phyloP scores from a whole-genome alignment of 1,284 basidiomycete species.

The Boletus hoseneyae region DNA sequence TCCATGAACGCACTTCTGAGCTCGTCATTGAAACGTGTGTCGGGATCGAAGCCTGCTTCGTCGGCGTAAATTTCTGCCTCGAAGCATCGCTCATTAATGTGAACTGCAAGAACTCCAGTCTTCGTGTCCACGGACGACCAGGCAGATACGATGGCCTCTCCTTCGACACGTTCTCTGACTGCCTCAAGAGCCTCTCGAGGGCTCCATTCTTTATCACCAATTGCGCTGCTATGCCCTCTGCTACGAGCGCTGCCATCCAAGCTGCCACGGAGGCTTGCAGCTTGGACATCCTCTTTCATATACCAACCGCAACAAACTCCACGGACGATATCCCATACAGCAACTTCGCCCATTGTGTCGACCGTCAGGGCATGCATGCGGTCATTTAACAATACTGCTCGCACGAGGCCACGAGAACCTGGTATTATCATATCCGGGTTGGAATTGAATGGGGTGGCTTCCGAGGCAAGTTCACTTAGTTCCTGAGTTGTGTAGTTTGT shows the following conservation, averaged over 20 bases:
- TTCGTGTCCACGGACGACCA: slow-evolving; percentile 93
- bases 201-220: slow-evolving; percentile 47
- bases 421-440: slow-evolving; percentile 70
- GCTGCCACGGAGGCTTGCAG: slow-evolving; percentile 42
- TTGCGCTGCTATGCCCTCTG: slow-evolving; percentile 30
- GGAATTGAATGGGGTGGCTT: slow-evolving; percentile 65
- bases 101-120: slow-evolving; percentile 84
- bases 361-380: slow-evolving; percentile 90
- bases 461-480: slow-evolving; percentile 64
- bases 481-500: slow-evolving; percentile 66
- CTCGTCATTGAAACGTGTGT: slow-evolving; percentile 70
- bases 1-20: slow-evolving; percentile 60
- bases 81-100: slow-evolving; percentile 85
- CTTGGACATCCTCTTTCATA: slow-evolving; percentile 59
- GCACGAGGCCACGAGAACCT: slow-evolving; percentile 82
- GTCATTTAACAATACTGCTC: slow-evolving; percentile 85
- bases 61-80: slow-evolving; percentile 95
- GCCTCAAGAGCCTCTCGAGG: slow-evolving; percentile 84
- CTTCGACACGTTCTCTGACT: slow-evolving; percentile 86
- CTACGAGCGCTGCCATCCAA: slow-evolving; percentile 34
- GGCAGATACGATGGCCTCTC: slow-evolving; percentile 79
- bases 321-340: slow-evolving; percentile 89
- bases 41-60: slow-evolving; percentile 69
- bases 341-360: slow-evolving; percentile 82
- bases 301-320: slow-evolving; percentile 78